Conservation (phyloP, 2,329 filamentous ascomycete genomes). For the Microsporum ferrugineum region DNA sequence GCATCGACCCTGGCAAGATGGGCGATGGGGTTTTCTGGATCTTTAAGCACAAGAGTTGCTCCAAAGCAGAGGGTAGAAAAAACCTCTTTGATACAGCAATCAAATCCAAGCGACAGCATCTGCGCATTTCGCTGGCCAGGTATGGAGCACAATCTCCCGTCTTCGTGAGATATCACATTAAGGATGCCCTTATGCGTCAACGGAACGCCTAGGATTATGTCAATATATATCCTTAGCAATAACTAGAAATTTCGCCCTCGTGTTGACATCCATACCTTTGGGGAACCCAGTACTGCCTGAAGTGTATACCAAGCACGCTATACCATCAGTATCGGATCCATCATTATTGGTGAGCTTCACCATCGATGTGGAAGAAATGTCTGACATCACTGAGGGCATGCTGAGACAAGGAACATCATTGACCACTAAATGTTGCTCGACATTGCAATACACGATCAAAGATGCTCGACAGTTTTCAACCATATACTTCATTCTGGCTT, state of each 20-base stretch:
- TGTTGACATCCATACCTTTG: not conserved
- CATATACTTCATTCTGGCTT: constrained; percentile 1
- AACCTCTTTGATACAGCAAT: constrained; percentile 35
- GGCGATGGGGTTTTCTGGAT: constrained; percentile 19
- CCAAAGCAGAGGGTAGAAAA: constrained; percentile 34
- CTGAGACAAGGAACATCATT: not conserved
- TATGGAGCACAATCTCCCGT: constrained; percentile 17
- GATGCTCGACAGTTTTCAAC: not conserved
- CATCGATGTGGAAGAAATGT: not conserved
- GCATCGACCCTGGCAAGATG: constrained; percentile 23
- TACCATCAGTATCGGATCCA: not conserved
- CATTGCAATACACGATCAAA: not conserved
- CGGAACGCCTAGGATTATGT: not conserved
- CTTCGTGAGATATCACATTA: not conserved
- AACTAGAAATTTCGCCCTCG: not conserved
- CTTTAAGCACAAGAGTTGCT: constrained; percentile 27
- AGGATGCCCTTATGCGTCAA: not conserved
- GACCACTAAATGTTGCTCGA: not conserved
- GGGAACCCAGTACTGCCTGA: not conserved
- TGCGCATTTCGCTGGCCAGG: constrained; percentile 30
- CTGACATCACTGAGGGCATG: not conserved
- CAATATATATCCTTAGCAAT: not conserved
- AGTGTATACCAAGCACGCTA: not conserved
- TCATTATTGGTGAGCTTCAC: not conserved
- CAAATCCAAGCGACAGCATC: constrained; percentile 35